Evolutionary conservation across 805 yeast species (phyloP).

Genomic region (Cyberlindnera samutprakarnensis): DNA sequence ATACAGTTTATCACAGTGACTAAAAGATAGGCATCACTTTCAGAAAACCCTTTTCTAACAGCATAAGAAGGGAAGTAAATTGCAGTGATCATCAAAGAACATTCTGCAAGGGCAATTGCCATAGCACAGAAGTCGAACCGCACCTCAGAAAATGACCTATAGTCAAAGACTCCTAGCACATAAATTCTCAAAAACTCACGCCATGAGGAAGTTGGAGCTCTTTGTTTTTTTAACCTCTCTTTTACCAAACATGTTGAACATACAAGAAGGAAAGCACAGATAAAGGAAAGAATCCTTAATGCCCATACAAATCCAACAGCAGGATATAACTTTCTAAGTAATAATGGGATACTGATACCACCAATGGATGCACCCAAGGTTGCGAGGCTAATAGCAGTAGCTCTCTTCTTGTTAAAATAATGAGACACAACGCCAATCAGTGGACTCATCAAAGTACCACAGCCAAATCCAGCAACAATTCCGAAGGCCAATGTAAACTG

Average conservation of each 20-base stretch:
- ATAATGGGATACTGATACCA: conserved; percentile 41
- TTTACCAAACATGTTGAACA: conserved; percentile 22
- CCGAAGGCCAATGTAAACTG: conserved; percentile 50
- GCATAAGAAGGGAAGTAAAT: conserved; percentile 49
- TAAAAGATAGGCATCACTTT: conserved; percentile 36
- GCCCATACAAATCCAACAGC: conserved; percentile 48
- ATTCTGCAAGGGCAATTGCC: conserved; percentile 32
- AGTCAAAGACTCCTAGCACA: conserved; percentile 19
- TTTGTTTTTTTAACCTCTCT: conserved; percentile 24
- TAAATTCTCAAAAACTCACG: conserved; percentile 8
- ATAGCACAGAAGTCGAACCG: conserved; percentile 35
- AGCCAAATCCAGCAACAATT: conserved; percentile 34
- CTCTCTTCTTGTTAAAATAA: conserved; percentile 37
- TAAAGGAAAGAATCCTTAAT: conserved; percentile 38
- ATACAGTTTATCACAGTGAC: conserved; percentile 38
- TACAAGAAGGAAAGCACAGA: conserved; percentile 21
- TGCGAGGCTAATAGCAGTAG: conserved; percentile 36
- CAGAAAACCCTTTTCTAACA: conserved; percentile 36
- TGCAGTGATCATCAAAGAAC: conserved; percentile 27
- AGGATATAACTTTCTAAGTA: conserved; percentile 32
- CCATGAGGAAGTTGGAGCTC: background rate
- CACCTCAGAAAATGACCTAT: conserved; percentile 32
- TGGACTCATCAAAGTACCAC: conserved; percentile 37
- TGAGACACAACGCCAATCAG: conserved; percentile 36
- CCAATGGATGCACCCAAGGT: conserved; percentile 48